Conservation (phyloP, 1,284 basidiomycete genomes). For the Trichosporon faecale region DNA sequence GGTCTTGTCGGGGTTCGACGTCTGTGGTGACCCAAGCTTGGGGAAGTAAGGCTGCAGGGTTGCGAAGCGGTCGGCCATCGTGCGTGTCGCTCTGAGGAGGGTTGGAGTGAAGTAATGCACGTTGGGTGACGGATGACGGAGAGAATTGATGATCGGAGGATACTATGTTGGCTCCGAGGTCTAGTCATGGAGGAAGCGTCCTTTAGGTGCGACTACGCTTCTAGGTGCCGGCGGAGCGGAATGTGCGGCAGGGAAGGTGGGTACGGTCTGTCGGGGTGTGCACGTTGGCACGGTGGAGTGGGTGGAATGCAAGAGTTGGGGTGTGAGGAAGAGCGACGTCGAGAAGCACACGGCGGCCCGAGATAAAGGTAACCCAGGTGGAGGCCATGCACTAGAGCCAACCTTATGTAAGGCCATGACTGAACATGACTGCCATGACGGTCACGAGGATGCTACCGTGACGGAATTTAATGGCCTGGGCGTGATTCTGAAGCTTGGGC, state of each 20-base stretch:
- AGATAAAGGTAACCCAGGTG: background rate
- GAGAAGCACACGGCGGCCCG: background rate
- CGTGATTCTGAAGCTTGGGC: background rate
- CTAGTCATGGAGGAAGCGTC: background rate
- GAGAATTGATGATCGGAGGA: background rate
- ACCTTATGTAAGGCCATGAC: background rate
- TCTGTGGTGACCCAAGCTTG: slow-evolving; percentile 9
- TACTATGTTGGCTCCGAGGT: background rate
- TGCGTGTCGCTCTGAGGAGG: slow-evolving; percentile 25
- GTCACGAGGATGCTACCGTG: background rate
- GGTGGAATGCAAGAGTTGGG: background rate
- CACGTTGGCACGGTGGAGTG: slow-evolving; percentile 1
- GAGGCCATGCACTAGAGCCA: background rate
- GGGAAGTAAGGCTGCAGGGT: slow-evolving; percentile 14
- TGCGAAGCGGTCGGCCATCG: background rate
- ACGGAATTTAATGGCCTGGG: background rate
- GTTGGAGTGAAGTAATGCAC: background rate
- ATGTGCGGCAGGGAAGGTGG: background rate
- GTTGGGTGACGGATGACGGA: background rate
- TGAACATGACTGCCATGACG: background rate
- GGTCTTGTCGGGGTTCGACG: slow-evolving; percentile 1
- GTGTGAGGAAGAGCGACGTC: background rate
- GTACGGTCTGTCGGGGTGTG: background rate
- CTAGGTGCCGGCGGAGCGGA: background rate
- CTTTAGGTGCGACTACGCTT: background rate